phyloP scores from a whole-genome alignment of 805 yeast genomes.

The Yamadazyma sp. region DNA sequence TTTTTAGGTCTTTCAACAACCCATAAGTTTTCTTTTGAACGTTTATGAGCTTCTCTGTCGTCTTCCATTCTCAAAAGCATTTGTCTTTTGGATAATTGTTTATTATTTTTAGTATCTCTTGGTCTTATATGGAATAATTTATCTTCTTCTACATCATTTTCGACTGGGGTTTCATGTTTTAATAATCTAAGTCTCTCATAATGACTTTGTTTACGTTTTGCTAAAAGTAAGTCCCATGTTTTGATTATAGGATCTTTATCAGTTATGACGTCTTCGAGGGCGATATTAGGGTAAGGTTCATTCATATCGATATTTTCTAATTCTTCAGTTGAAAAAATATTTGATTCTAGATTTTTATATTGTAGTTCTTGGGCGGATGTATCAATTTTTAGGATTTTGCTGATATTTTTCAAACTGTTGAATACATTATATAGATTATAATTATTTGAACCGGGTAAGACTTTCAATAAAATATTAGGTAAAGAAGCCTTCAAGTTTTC shows the following conservation, averaged over 20 bases:
- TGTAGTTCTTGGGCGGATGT: constrained; percentile 20
- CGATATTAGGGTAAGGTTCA: constrained; percentile 32
- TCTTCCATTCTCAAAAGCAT: constrained; percentile 81
- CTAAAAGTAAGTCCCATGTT: constrained; percentile 48
- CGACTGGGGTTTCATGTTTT: constrained; percentile 21
- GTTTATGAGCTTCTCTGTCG: constrained; percentile 87
- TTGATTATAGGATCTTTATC: constrained; percentile 28
- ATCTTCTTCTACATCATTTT: constrained; percentile 25
- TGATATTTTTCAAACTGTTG: constrained; percentile 33
- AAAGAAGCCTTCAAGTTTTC: constrained; percentile 28
- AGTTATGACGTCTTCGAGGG: constrained; percentile 11
- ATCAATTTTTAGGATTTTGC: constrained; percentile 32
- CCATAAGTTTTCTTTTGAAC: constrained; percentile 81
- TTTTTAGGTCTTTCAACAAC: constrained; percentile 50
- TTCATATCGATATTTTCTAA: constrained; percentile 25
- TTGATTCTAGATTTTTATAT: constrained; percentile 24
- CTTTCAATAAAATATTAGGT: constrained; percentile 31
- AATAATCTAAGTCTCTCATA: constrained; percentile 46
- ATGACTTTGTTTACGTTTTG: constrained; percentile 48
- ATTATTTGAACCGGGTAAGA: constrained; percentile 35
- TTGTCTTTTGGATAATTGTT: constrained; percentile 42
- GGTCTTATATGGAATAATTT: constrained; percentile 26
- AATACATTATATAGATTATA: constrained; percentile 36
- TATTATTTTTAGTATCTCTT: constrained; percentile 15
- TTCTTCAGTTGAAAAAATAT: constrained; percentile 37